Evolutionary conservation across 2,329 filamentous ascomycete species (phyloP).

Genomic region (Aschersonia sp.): DNA sequence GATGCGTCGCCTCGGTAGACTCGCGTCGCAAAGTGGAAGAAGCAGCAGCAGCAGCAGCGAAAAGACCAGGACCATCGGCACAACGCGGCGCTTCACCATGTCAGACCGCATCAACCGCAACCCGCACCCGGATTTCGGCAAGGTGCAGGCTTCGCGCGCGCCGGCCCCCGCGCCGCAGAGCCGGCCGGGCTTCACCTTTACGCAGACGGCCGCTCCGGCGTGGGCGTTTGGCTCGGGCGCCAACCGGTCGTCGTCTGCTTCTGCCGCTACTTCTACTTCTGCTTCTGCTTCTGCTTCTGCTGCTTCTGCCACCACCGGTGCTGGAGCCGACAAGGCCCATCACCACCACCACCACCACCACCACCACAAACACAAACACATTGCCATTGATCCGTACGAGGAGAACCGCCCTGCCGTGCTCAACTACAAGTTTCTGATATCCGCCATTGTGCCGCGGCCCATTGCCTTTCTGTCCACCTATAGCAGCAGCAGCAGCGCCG

Average conservation of each 20-base stretch:
- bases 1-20: no score
- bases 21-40: no score
- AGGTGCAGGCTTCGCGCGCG: slow-evolving; percentile 50
- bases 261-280: neutral
- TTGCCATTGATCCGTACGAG: slow-evolving; percentile 70
- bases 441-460: slow-evolving; percentile 67
- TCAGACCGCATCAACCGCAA: slow-evolving; percentile 34
- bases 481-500: slow-evolving; percentile 35
- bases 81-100: slow-evolving; percentile 8
- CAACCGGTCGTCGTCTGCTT: slow-evolving; percentile 27
- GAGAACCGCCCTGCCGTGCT: slow-evolving; percentile 48
- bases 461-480: slow-evolving; percentile 50
- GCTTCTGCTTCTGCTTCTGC: no score
- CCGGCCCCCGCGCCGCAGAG: slow-evolving; percentile 24
- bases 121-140: slow-evolving; percentile 62
- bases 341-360: neutral
- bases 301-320: no score
- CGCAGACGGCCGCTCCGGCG: slow-evolving; percentile 46
- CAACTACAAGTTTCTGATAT: slow-evolving; percentile 92
- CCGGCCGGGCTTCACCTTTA: slow-evolving; percentile 31
- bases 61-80: neutral
- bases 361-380: slow-evolving; percentile 29
- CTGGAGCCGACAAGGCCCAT: no score
- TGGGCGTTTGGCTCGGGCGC: slow-evolving; percentile 55
- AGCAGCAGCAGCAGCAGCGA: no score